These are phyloP conservation scores for Fistulinella cinereoalba DNA, from an alignment of 1,284 basidiomycete species.

Conservation along the genomic window DNA sequence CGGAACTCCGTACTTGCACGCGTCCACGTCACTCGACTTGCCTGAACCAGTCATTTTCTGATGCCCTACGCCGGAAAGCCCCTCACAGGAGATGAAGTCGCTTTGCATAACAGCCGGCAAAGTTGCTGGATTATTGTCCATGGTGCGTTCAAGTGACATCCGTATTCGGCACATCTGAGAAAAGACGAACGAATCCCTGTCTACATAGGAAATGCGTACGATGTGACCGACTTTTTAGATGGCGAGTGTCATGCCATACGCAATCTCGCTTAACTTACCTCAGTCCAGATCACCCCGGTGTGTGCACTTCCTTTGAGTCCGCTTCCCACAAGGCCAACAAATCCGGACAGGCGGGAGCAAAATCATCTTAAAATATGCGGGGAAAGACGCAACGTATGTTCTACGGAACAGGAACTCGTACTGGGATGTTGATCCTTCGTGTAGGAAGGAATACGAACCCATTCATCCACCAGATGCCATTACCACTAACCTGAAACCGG, in stretches of 20 bases:
- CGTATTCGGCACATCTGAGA: too few relatives aligned
- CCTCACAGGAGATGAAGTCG: constrained; percentile 50
- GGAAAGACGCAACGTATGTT: constrained; percentile 69
- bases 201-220: constrained; percentile 59
- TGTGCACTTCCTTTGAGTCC: neutral
- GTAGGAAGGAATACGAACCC: constrained; percentile 66
- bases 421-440: constrained; percentile 1
- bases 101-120: constrained; percentile 64
- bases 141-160: constrained; percentile 50
- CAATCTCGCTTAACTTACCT: constrained; percentile 7
- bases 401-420: neutral
- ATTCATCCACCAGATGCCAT: constrained; percentile 90
- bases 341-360: constrained; percentile 49
- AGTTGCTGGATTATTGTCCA: constrained; percentile 91
- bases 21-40: neutral
- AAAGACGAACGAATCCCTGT: constrained; percentile 4
- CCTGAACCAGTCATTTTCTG: neutral
- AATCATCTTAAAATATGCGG: constrained; percentile 70
- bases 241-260: constrained; percentile 35
- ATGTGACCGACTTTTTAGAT: constrained; percentile 74
- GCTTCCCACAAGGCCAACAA: neutral
- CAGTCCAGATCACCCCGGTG: constrained; percentile 62
- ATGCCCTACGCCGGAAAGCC: constrained; percentile 23
- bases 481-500: constrained; percentile 72
- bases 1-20: neutral